phyloP scores from a whole-genome alignment of 2,329 filamentous ascomycete genomes.

The Pestalotiopsis sp. region DNA sequence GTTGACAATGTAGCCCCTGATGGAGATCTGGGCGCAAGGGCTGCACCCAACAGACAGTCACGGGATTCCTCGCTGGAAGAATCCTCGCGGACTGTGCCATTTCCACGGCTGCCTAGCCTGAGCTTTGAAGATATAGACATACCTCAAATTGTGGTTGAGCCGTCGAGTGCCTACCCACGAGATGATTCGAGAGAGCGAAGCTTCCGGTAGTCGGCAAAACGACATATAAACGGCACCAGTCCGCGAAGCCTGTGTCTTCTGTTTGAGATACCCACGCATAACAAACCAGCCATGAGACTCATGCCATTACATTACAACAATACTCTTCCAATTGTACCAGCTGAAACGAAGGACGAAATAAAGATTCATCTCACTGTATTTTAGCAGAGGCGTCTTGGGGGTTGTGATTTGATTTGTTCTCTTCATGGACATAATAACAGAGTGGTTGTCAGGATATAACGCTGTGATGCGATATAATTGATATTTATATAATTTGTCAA shows the following conservation, averaged over 20 bases:
- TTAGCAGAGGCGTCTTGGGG: not conserved
- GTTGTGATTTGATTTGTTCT: not conserved
- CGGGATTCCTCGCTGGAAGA: not conserved
- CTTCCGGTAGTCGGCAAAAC: not conserved
- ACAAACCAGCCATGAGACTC: not conserved
- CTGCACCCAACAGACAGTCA: not conserved
- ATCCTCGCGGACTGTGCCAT: not conserved
- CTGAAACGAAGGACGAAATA: not conserved
- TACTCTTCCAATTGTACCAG: not conserved
- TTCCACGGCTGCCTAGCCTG: constrained; percentile 56
- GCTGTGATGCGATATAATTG: not conserved
- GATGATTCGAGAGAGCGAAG: constrained; percentile 2
- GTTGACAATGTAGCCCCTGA: constrained; percentile 23
- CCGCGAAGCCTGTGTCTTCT: not conserved
- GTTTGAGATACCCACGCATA: not conserved
- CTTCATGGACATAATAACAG: not conserved
- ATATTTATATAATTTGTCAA: not conserved
- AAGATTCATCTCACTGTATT: not conserved
- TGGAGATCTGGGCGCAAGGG: constrained; percentile 25
- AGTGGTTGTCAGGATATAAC: not conserved
- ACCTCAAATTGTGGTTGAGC: constrained; percentile 63
- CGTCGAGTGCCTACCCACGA: constrained; percentile 43
- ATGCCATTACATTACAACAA: not conserved
- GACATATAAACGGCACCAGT: not conserved
- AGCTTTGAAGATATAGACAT: constrained; percentile 48